Conservation (phyloP, 2,329 filamentous ascomycete species). For the Penicillium sp. region DNA sequence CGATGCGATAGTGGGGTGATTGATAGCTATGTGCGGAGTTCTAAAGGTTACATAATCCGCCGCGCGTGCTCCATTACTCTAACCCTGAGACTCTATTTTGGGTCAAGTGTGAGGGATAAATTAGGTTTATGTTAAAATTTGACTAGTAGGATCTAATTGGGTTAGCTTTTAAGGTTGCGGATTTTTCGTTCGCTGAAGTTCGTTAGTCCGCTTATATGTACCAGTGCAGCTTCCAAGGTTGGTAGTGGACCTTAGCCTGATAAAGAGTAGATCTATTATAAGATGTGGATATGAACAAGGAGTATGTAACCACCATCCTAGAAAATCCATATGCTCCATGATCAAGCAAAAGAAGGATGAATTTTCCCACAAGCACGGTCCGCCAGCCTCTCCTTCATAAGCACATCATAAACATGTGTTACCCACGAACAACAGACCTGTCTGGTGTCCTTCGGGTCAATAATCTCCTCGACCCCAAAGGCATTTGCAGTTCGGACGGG, state of each 20-base stretch:
- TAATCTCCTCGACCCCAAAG: conserved; percentile 66
- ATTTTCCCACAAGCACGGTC: conserved; percentile 46
- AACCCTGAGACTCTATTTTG: not conserved
- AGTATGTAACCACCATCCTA: not conserved
- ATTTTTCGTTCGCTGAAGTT: not conserved
- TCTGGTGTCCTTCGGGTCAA: conserved; percentile 62
- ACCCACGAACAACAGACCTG: conserved; percentile 58
- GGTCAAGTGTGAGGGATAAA: not conserved
- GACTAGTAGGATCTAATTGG: not conserved
- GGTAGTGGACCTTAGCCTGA: no score
- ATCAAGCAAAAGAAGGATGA: conserved; percentile 47
- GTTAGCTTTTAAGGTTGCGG: not conserved
- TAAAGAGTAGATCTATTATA: no score
- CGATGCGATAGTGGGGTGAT: conserved; percentile 7
- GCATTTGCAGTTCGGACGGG: conserved; percentile 64
- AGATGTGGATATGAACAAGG: no score
- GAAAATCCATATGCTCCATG: not conserved
- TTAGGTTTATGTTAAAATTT: not conserved
- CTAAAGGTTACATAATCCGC: conserved; percentile 7
- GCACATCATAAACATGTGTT: conserved; percentile 55
- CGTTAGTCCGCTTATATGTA: no score
- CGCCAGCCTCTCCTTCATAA: conserved; percentile 52
- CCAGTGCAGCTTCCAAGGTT: no score
- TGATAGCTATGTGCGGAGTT: not conserved
- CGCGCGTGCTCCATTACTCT: not conserved